Evolutionary conservation across 257 asterid genomes (phyloP), one percentile per base, ranked within the genome.

Genomic region (Nicotiana tabacum): DNA sequence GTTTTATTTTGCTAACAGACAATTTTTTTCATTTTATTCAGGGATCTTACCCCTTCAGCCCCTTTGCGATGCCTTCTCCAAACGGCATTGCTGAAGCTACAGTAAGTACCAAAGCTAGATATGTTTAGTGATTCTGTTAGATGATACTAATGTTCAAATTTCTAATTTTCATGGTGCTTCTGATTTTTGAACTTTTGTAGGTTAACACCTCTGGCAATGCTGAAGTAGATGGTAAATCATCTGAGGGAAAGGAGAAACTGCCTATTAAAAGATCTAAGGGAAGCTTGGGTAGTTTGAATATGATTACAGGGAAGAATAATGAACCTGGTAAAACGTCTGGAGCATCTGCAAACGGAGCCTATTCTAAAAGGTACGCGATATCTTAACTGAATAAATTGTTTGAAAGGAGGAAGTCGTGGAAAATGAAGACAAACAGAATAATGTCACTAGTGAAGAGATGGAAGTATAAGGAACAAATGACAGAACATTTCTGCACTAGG

Each of bases 261-360:
- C 98, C 99, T 35, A 88, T 96, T 85, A 96, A 94, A 91, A 91
- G 98, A 87, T 96, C 99, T 82, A 96, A 86, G 85, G 97, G 95
- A 84, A 92, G 98, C 86, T 85, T 92, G 88, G 98, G 97, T 61
- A 93, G 95, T 88, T 89, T 94, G 90, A 92, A 94, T 83, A 92
- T 93, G 97, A 90, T 92, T 39, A 90, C 95, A 7, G 94, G 97
- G 85, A 93, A 93, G 89, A 89, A 84, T 82, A 89, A 85, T 65
- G 95, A 92, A 83, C 87, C 92, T 81, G 93, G 90, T 60, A 92
- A 90, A 90, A 81, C 92, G 76, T 77, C 90, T 46, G 92, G 92
- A 81, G 88, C 92, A 88, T 85, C 96, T 79, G 97, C 92, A 60
- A 92, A 95, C 89, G 97, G 96, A 77, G 90, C 80, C 79, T 85